phyloP scores from a whole-genome alignment of 1,284 basidiomycete species.

The Fomitopsis pinicola region DNA sequence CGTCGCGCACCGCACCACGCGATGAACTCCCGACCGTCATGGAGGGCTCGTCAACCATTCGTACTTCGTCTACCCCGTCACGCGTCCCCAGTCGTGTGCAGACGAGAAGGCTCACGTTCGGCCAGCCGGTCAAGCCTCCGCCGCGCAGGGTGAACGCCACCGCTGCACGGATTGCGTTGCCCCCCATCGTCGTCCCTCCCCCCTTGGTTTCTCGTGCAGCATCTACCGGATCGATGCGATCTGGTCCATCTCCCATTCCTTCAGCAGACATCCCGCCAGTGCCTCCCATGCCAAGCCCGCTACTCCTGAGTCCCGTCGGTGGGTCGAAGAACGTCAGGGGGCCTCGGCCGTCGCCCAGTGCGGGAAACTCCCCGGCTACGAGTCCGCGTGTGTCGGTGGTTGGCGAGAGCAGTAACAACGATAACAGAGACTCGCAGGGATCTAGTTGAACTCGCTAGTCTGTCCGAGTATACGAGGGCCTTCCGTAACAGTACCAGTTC shows the following conservation, averaged over 20 bases:
- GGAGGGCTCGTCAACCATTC: constrained; percentile 7
- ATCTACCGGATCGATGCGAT: background rate
- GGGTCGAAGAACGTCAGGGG: constrained; percentile 1
- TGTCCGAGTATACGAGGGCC: background rate
- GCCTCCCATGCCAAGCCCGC: background rate
- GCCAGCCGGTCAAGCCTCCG: constrained; percentile 5
- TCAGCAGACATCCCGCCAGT: background rate
- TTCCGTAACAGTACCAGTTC: background rate
- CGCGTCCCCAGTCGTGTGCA: background rate
- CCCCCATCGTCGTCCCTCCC: background rate
- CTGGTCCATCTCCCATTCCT: background rate
- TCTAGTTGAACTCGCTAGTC: background rate
- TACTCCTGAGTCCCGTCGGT: background rate
- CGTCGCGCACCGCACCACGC: constrained; percentile 10
- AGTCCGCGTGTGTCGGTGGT: background rate
- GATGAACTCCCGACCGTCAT: constrained; percentile 16
- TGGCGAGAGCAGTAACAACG: background rate
- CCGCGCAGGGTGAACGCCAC: background rate
- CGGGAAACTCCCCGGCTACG: background rate
- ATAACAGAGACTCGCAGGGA: background rate
- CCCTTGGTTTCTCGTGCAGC: background rate
- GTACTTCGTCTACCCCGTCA: background rate
- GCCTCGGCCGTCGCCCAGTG: constrained; percentile 2
- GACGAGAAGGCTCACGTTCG: constrained; percentile 7
- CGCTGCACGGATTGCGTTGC: background rate